These are phyloP conservation scores for Dissophora globulifera DNA, from an alignment of 192 early-diverging fungal genomes.

Conservation along the genomic window DNA sequence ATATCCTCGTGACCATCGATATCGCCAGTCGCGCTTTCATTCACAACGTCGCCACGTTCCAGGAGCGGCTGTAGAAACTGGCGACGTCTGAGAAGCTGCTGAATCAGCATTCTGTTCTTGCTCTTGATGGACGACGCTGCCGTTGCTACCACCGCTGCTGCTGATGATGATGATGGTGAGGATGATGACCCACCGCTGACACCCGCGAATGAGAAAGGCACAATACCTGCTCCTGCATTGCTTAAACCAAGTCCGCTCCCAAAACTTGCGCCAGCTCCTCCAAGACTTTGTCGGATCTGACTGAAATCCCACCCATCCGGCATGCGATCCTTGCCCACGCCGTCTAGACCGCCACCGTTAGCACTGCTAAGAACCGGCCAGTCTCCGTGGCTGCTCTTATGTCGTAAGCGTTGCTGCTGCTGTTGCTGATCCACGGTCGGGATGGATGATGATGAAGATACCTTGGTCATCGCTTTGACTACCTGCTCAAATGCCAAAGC, in stretches of 20 bases:
- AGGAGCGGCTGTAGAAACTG: slow-evolving; percentile 15
- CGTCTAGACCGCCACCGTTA: too few relatives aligned
- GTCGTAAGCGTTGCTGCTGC: too few relatives aligned
- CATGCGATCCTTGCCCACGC: background rate
- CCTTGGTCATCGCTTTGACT: slow-evolving; percentile 18
- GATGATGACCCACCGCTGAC: background rate
- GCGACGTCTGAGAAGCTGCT: slow-evolving; percentile 19
- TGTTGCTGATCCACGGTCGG: too few relatives aligned
- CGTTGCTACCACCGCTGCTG: background rate
- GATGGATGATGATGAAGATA: too few relatives aligned
- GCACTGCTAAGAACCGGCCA: too few relatives aligned
- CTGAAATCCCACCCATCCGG: slow-evolving; percentile 22
- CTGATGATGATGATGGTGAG: background rate
- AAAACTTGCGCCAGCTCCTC: slow-evolving; percentile 3
- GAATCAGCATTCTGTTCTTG: slow-evolving; percentile 15
- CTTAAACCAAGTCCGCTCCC: background rate
- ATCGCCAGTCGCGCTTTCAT: background rate
- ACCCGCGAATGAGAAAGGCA: background rate
- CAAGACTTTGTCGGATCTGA: slow-evolving; percentile 3
- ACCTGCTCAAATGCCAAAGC: slow-evolving; percentile 38
- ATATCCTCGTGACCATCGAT: background rate
- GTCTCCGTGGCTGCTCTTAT: too few relatives aligned
- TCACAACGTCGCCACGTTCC: slow-evolving; percentile 4
- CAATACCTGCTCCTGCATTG: background rate
- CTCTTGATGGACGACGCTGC: too few relatives aligned